Conservation (phyloP, 495 filamentous ascomycete genomes). For the Alectoria sarmentosa region DNA sequence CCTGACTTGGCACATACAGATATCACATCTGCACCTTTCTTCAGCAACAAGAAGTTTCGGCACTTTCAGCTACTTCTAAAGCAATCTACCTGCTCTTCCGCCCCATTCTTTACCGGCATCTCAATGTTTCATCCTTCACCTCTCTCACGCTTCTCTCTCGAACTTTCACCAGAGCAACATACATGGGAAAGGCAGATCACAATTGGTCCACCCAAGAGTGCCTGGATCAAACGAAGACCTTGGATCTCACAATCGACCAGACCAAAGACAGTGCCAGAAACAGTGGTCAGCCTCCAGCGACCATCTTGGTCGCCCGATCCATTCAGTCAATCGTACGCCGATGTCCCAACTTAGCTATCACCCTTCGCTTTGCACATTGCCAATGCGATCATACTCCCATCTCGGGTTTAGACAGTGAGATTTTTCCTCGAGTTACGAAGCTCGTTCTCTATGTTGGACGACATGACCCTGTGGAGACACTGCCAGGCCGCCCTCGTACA, state of each 20-base stretch:
- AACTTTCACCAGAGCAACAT: conserved; percentile 29
- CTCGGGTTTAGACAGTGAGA: conserved; percentile 27
- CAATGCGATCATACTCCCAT: conserved; percentile 31
- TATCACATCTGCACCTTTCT: conserved; percentile 31
- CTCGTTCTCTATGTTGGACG: conserved; percentile 30
- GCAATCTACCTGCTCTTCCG: conserved; percentile 32
- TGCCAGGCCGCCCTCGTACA: conserved; percentile 5
- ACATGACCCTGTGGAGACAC: conserved; percentile 18
- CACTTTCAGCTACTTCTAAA: conserved; percentile 29
- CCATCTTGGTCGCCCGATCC: conserved; percentile 28
- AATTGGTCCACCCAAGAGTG: conserved; percentile 32
- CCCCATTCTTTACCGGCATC: conserved; percentile 32
- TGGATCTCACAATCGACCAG: conserved; percentile 31
- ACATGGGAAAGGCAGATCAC: conserved; percentile 29
- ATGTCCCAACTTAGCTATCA: conserved; percentile 33
- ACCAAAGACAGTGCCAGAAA: conserved; percentile 27
- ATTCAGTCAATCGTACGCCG: conserved; percentile 30
- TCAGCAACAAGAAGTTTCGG: conserved; percentile 25
- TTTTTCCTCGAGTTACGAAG: conserved; percentile 30
- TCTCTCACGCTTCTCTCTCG: conserved; percentile 29
- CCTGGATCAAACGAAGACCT: conserved; percentile 21
- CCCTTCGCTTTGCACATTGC: conserved; percentile 30
- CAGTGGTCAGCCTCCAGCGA: conserved; percentile 27
- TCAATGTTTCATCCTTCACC: conserved; percentile 27
- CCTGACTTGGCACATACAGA: neutral